Conservation (phyloP, 441 rosid species). For the California macrophylla region DNA sequence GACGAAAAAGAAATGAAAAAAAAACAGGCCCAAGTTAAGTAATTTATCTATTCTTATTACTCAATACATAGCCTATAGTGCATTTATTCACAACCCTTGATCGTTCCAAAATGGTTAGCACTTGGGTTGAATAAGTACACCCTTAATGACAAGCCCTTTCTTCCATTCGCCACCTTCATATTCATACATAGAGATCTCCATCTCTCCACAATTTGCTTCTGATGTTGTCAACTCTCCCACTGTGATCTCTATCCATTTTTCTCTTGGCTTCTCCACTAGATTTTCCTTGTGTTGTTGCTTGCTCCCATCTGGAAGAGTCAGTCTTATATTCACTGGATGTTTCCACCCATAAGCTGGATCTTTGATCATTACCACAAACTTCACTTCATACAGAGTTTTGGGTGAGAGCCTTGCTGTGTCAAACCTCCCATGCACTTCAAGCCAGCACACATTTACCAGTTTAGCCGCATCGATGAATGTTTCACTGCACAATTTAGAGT, state of each 20-base stretch:
- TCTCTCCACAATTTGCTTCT: constrained; percentile 30
- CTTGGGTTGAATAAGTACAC: constrained; percentile 43
- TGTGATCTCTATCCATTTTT: constrained; percentile 47
- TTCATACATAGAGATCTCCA: constrained; percentile 45
- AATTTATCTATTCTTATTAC: background rate
- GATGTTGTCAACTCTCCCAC: constrained; percentile 39
- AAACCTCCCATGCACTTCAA: constrained; percentile 38
- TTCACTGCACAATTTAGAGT: constrained; percentile 19
- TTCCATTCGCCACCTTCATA: constrained; percentile 46
- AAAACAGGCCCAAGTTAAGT: no score
- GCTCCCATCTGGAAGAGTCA: constrained; percentile 39
- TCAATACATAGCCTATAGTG: background rate
- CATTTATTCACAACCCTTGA: background rate
- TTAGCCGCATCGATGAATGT: constrained; percentile 30
- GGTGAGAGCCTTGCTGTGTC: constrained; percentile 41
- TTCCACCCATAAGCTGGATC: constrained; percentile 52
- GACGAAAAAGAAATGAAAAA: no score
- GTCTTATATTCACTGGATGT: constrained; percentile 37
- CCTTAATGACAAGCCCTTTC: constrained; percentile 52
- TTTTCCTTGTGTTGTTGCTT: constrained; percentile 30
- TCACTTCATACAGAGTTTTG: constrained; percentile 34
- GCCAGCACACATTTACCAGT: constrained; percentile 54
- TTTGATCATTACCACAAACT: constrained; percentile 36
- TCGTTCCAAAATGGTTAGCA: background rate
- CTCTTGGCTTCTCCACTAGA: constrained; percentile 29